Conservation (phyloP, 2,329 filamentous ascomycete genomes). For the Clarireedia sp. region DNA sequence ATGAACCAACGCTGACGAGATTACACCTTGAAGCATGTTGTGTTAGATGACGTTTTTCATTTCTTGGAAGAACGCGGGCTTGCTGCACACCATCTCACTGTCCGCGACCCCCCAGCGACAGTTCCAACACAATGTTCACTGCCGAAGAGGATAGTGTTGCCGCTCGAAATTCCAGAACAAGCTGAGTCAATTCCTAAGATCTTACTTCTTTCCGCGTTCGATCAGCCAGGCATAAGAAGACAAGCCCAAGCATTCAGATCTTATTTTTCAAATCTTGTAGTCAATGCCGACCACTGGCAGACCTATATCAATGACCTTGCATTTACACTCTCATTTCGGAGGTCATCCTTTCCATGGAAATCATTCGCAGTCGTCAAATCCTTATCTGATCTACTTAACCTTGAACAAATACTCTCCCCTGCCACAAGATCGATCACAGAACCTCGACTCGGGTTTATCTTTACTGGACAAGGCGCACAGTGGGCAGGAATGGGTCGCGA, state of each 20-base stretch:
- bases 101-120: not conserved
- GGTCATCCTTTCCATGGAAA: conserved; percentile 1
- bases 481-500: conserved; percentile 17
- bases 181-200: not conserved
- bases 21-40: not conserved
- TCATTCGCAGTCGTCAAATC: not conserved
- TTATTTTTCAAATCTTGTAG: not conserved
- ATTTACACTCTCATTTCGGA: not conserved
- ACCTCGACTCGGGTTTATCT: conserved; percentile 10
- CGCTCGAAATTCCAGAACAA: not conserved
- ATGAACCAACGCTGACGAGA: no score
- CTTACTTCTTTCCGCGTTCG: not conserved
- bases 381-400: not conserved
- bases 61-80: not conserved
- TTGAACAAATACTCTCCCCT: not conserved
- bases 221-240: not conserved
- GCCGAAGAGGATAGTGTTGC: not conserved
- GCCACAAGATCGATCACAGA: not conserved
- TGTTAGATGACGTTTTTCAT: conserved; percentile 1
- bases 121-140: not conserved
- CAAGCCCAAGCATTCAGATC: not conserved
- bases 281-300: not conserved
- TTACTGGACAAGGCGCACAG: conserved; percentile 20
- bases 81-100: not conserved
- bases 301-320: not conserved